These are phyloP conservation scores for Apiospora malaysiana DNA, from an alignment of 2,329 filamentous ascomycete species.

Conservation along the genomic window DNA sequence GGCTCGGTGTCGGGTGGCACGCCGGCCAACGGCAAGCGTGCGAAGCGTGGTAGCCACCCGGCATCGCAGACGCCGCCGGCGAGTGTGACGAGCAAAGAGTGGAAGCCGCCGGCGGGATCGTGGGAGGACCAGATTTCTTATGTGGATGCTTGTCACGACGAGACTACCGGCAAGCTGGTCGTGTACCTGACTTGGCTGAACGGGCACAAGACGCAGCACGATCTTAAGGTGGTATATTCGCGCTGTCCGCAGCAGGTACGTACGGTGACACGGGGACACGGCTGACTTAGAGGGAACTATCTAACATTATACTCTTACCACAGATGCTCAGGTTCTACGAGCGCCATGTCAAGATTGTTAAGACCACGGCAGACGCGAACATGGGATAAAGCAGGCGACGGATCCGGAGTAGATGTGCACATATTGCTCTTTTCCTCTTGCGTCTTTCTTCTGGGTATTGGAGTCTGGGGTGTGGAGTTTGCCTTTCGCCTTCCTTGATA, in stretches of 20 bases:
- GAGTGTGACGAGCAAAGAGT: slow-evolving; percentile 50
- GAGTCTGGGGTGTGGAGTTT: neutral
- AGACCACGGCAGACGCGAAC: slow-evolving; percentile 30
- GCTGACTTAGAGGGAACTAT: neutral
- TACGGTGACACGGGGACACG: neutral
- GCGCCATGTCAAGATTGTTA: slow-evolving; percentile 60
- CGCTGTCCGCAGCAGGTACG: slow-evolving; percentile 79
- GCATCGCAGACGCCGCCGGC: slow-evolving; percentile 54
- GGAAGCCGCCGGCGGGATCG: slow-evolving; percentile 72
- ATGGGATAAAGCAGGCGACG: neutral
- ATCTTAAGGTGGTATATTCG: slow-evolving; percentile 70
- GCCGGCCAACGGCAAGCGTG: slow-evolving; percentile 49
- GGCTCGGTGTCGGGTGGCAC: slow-evolving; percentile 37
- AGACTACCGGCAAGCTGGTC: slow-evolving; percentile 61
- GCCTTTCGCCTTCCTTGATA: neutral
- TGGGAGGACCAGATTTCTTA: slow-evolving; percentile 78
- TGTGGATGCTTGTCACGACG: slow-evolving; percentile 76
- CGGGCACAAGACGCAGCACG: slow-evolving; percentile 75
- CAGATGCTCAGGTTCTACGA: slow-evolving; percentile 68
- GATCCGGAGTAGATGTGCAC: neutral
- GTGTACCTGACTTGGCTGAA: slow-evolving; percentile 79
- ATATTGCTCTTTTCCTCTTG: neutral
- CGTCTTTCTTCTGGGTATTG: neutral
- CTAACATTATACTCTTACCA: neutral
- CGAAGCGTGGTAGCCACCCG: slow-evolving; percentile 56